phyloP scores from a whole-genome alignment of 2,329 filamentous ascomycete species.

The Calycina marina region DNA sequence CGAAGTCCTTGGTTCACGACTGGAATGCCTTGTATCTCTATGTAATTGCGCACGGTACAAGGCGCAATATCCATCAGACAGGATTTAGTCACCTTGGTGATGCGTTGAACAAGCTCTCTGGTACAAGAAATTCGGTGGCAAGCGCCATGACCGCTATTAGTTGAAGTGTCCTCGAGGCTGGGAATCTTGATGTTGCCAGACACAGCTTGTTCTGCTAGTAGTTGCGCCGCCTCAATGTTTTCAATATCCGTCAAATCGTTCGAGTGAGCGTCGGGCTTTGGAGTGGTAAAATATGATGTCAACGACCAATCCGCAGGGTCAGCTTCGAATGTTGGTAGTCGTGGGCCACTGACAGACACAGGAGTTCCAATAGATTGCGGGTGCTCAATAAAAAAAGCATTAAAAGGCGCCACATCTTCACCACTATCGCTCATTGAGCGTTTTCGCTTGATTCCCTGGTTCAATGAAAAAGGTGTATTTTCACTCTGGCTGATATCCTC shows the following conservation, averaged over 20 bases:
- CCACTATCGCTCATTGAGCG: constrained; percentile 14
- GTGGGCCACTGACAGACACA: constrained; percentile 14
- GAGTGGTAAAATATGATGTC: constrained; percentile 41
- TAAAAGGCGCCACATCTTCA: constrained; percentile 19
- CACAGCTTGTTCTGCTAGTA: constrained; percentile 56
- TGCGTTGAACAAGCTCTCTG: constrained; percentile 26
- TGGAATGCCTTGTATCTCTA: constrained; percentile 43
- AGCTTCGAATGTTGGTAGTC: constrained; percentile 18
- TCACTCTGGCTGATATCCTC: constrained; percentile 38
- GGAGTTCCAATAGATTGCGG: constrained; percentile 15
- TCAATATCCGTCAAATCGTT: constrained; percentile 36
- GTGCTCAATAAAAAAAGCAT: constrained; percentile 18
- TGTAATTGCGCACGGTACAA: constrained; percentile 32
- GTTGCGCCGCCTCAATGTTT: constrained; percentile 51
- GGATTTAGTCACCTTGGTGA: constrained; percentile 30
- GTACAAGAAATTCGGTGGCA: constrained; percentile 10
- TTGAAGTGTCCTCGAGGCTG: constrained; percentile 1
- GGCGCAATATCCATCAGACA: constrained; percentile 29
- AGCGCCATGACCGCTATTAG: constrained; percentile 2
- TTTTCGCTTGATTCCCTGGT: constrained; percentile 23
- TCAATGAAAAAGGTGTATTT: constrained; percentile 34
- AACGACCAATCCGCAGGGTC: constrained; percentile 28
- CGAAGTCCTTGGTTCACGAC: constrained; percentile 36
- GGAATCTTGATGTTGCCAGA: constrained; percentile 29
- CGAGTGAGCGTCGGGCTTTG: constrained; percentile 30